Conservation (phyloP, 2,329 filamentous ascomycete genomes). For the Verticillium albo-atrum region DNA sequence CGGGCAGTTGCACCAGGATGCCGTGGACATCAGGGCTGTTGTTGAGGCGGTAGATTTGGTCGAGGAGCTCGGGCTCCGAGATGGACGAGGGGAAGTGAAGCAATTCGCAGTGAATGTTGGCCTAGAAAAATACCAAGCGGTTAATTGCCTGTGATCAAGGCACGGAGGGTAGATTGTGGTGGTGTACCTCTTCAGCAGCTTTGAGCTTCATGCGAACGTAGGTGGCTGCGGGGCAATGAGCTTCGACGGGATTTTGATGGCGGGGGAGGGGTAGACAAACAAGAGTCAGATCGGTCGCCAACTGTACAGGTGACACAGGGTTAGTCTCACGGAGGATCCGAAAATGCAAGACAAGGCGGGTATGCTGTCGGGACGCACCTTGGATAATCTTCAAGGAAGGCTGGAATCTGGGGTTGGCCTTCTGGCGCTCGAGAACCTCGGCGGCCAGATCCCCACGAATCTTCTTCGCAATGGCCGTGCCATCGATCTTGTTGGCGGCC, state of each 20-base stretch:
- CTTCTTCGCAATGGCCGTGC: constrained; percentile 87
- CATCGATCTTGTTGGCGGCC: constrained; percentile 89
- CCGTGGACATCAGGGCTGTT: constrained; percentile 83
- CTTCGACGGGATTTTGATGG: constrained; percentile 17
- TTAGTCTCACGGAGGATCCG: background rate
- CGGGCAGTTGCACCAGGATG: constrained; percentile 87
- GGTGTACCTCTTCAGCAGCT: constrained; percentile 77
- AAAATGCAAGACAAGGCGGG: background rate
- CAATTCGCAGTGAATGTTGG: constrained; percentile 84
- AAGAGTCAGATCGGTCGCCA: constrained; percentile 87
- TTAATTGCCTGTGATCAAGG: background rate
- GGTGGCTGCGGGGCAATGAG: constrained; percentile 57
- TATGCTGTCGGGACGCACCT: constrained; percentile 48
- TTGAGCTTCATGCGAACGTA: constrained; percentile 99
- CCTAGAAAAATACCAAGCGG: constrained; percentile 43
- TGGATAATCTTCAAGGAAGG: constrained; percentile 93
- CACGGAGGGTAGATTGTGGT: background rate
- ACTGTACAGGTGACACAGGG: constrained; percentile 45
- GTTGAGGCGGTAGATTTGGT: constrained; percentile 78
- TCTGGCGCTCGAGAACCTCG: constrained; percentile 79
- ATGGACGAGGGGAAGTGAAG: constrained; percentile 78
- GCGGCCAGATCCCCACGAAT: constrained; percentile 78
- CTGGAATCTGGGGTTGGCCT: constrained; percentile 79
- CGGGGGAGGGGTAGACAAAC: constrained; percentile 45
- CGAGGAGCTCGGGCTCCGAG: constrained; percentile 79